phyloP scores from a whole-genome alignment of 768 basidiomycete genomes.

The Coprinopsis marcescibilis region DNA sequence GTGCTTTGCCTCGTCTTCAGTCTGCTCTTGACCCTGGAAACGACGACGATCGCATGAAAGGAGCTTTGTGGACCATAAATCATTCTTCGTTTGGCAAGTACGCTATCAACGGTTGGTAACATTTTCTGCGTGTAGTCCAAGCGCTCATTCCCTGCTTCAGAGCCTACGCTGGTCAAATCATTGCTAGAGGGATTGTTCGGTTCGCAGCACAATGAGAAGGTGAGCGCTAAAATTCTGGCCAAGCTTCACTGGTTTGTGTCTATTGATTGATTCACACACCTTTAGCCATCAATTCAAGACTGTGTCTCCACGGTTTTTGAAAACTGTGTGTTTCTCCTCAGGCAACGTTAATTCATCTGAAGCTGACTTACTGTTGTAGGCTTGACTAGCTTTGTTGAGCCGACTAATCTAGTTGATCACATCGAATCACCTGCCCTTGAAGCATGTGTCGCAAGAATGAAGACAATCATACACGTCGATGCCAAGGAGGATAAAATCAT shows the following conservation, averaged over 20 bases:
- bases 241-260: background rate
- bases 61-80: conserved; percentile 77
- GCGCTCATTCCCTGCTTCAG: conserved; percentile 25
- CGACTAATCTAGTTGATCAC: conserved; percentile 50
- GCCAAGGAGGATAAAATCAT: conserved; percentile 34
- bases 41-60: conserved; percentile 91
- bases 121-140: background rate
- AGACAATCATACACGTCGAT: conserved; percentile 26
- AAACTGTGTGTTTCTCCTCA: conserved; percentile 37
- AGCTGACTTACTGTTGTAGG: conserved; percentile 29
- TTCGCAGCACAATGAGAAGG: conserved; percentile 85
- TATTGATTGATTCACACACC: background rate
- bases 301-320: conserved; percentile 59
- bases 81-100: conserved; percentile 56
- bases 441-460: conserved; percentile 30
- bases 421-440: conserved; percentile 40
- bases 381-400: conserved; percentile 56
- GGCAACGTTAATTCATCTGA: background rate
- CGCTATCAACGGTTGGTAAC: conserved; percentile 37
- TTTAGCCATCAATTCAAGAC: conserved; percentile 71
- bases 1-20: conserved; percentile 56
- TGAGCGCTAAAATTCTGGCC: conserved; percentile 17
- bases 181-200: conserved; percentile 57
- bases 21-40: conserved; percentile 56
- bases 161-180: conserved; percentile 57